Conservation (phyloP, 2,329 filamentous ascomycete genomes). For the Penicillium sclerotiorum region DNA sequence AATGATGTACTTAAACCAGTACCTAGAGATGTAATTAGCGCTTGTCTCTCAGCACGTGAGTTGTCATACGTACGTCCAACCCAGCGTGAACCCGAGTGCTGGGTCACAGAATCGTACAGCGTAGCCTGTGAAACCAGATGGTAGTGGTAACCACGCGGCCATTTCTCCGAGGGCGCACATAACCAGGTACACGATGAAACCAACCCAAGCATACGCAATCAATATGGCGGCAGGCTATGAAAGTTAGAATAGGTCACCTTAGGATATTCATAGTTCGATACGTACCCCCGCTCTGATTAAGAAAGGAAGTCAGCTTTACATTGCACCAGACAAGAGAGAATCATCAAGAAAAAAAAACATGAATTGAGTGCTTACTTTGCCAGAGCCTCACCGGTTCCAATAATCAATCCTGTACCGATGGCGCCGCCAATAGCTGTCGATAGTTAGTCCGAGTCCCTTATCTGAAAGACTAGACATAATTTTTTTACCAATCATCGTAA, state of each 20-base stretch:
- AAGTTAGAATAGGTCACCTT: constrained; percentile 2
- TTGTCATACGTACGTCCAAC: constrained; percentile 60
- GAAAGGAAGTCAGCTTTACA: constrained; percentile 15
- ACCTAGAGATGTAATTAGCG: constrained; percentile 28
- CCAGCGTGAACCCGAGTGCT: constrained; percentile 76
- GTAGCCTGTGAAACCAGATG: constrained; percentile 79
- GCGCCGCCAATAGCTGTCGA: constrained; percentile 44
- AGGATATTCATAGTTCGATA: constrained; percentile 8
- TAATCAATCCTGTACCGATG: constrained; percentile 47
- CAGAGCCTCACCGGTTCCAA: constrained; percentile 42
- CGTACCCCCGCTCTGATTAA: constrained; percentile 42
- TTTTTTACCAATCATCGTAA: constrained; percentile 45
- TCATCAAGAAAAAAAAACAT: too few relatives aligned
- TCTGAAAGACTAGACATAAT: background rate
- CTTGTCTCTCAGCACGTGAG: background rate
- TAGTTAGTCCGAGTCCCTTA: background rate
- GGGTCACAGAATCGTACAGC: constrained; percentile 78
- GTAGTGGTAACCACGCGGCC: constrained; percentile 78
- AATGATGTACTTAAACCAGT: constrained; percentile 79
- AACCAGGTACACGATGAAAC: constrained; percentile 71
- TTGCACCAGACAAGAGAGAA: too few relatives aligned
- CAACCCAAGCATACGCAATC: constrained; percentile 48
- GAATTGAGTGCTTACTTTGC: constrained; percentile 32
- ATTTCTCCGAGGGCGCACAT: constrained; percentile 84
- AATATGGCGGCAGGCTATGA: constrained; percentile 43